Percentiles rank a stretch among this genome's conserved stretches.
Evolutionary conservation across 129 eudicot species (phyloP).

Genomic region (Glebionis coronaria): DNA sequence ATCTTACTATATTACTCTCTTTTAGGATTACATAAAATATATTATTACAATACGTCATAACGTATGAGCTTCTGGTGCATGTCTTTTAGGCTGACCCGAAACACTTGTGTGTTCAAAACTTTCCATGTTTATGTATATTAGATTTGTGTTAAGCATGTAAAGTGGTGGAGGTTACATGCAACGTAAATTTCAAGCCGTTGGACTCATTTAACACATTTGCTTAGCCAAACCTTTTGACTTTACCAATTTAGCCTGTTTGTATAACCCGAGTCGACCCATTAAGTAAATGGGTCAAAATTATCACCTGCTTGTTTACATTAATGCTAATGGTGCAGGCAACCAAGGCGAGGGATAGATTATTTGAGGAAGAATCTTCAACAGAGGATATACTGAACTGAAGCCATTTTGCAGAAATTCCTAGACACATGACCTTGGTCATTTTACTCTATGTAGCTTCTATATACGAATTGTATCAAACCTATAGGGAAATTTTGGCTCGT

Average conservation of each 20-base stretch:
- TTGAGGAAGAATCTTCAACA: slow-evolving; percentile 14
- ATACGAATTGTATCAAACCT: background rate
- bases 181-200: no score
- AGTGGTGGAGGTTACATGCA: no score
- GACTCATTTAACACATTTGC: no score
- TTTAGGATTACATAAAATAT: no score
- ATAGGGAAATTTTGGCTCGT: background rate
- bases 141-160: no score
- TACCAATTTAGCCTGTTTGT: background rate
- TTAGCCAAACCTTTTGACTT: no score
- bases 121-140: no score
- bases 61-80: no score
- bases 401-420: background rate
- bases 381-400: slow-evolving; percentile 10
- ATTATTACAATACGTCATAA: no score
- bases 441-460: slow-evolving; percentile 1
- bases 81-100: no score
- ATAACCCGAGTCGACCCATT: background rate
- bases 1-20: no score
- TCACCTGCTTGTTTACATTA: background rate
- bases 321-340: slow-evolving; percentile 11
- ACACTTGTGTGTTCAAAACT: no score
- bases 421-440: background rate
- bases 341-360: slow-evolving; percentile 13
- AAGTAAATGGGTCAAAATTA: background rate